Percentiles rank a stretch among this genome's conserved stretches.
Evolutionary conservation across 805 yeast species (phyloP).

Genomic region (Tetrapisispora fleetii): DNA sequence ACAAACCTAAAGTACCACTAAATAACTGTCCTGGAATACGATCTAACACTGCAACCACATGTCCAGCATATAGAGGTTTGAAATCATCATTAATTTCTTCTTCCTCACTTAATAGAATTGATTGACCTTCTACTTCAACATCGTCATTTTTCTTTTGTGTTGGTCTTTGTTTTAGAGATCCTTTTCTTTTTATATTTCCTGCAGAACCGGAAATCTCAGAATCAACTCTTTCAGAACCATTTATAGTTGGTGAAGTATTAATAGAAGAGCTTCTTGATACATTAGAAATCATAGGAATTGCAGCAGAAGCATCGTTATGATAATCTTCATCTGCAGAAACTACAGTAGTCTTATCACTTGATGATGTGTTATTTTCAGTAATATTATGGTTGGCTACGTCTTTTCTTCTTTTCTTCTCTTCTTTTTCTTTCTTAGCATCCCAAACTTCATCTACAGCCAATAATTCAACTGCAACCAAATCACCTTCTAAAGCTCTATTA

Average conservation of each 20-base stretch:
- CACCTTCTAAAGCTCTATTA: slow-evolving; percentile 95
- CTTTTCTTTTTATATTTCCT: slow-evolving; percentile 49
- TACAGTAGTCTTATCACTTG: slow-evolving; percentile 27
- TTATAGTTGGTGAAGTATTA: not conserved
- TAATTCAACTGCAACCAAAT: slow-evolving; percentile 89
- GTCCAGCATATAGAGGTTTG: slow-evolving; percentile 94
- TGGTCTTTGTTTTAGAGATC: slow-evolving; percentile 89
- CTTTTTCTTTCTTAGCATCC: slow-evolving; percentile 93
- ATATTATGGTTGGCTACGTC: slow-evolving; percentile 30
- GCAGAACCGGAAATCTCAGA: slow-evolving; percentile 7
- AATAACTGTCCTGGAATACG: slow-evolving; percentile 95
- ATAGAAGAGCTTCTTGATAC: not conserved
- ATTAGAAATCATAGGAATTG: slow-evolving; percentile 20
- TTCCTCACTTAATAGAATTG: slow-evolving; percentile 82
- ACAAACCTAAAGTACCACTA: slow-evolving; percentile 85
- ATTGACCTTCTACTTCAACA: slow-evolving; percentile 97
- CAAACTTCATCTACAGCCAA: slow-evolving; percentile 95
- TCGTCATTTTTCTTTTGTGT: slow-evolving; percentile 96
- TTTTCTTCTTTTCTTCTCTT: slow-evolving; percentile 89
- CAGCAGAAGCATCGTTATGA: slow-evolving; percentile 71
- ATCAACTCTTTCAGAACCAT: slow-evolving; percentile 5
- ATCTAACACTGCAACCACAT: slow-evolving; percentile 95
- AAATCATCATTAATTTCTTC: slow-evolving; percentile 89
- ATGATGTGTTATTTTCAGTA: slow-evolving; percentile 16
- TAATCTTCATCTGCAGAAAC: slow-evolving; percentile 46